Base-by-base conservation (phyloP, 1,284 basidiomycete species). In the Fomitopsis pinicola region DNA sequence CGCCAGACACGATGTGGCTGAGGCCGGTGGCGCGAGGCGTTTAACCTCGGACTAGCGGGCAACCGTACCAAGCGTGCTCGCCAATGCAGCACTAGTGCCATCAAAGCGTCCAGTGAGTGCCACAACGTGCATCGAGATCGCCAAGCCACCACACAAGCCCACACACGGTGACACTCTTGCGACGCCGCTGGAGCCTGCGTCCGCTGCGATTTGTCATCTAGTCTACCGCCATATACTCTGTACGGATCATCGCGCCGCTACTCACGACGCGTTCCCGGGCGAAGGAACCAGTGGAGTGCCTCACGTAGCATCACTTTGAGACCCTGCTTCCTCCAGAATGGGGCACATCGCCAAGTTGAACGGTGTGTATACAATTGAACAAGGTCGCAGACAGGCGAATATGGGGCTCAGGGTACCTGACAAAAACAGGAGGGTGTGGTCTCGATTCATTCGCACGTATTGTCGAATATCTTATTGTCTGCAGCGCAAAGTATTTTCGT, bases 371-470 rank as follows among this genome's bases (percentile, higher is more conserved):
- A 2, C 75, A 80, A 7, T 22, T 22, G 22, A 69, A 68, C 26
- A 90, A 87, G 67, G 84, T 82, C 0, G 69, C 79, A 1, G 71
- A 77, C 46, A 22, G 89, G 77, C 83, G 15, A 75, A 77, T 17
- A 85, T 89, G 67, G 90, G 88, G 17, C 85, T 22, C 22, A 22
- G 85, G 63, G 83, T 87, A 3, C 72, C 75, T 4, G 76, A 85
- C 59, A 83, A 81, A 10, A 82, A 78, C 60, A 91, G 89, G 89
- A 86, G 87, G 82, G 89, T 88, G 62, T 8, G 38, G 5, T 40
- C 6, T 2, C 35, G 7, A 76, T 65, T 54, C 26, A 12, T 38
- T 17, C 45, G 26, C 17, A 45, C 10, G 40, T 57, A 1, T 4
- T 26, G 12, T 44, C 36, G 4, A 22, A 14, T 14, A 22, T 44